Conservation (phyloP, 139 green algal species). For the Coccomyxa sp. region DNA sequence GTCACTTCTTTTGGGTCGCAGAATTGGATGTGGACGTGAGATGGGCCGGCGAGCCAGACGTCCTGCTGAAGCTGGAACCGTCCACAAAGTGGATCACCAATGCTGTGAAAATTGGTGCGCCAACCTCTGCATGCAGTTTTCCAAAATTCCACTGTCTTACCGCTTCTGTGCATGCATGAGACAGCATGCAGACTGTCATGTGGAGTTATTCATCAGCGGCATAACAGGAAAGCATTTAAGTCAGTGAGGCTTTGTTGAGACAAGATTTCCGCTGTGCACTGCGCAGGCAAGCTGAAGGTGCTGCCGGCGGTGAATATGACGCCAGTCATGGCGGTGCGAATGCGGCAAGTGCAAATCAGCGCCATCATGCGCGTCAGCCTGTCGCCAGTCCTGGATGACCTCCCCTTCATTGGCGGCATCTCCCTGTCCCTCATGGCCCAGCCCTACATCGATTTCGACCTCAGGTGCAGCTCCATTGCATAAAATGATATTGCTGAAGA, state of each 20-base stretch:
- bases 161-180: neutral
- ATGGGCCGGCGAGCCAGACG: conserved; percentile 33
- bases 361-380: conserved; percentile 28
- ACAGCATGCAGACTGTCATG: neutral
- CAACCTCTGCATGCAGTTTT: neutral
- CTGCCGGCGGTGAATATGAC: conserved; percentile 7
- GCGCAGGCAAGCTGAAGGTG: conserved; percentile 11
- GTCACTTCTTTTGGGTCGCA: neutral
- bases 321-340: conserved; percentile 3
- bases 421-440: conserved; percentile 21
- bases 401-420: conserved; percentile 31
- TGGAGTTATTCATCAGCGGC: neutral
- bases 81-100: conserved; percentile 9
- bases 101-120: conserved; percentile 4
- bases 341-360: conserved; percentile 20
- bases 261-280: too few relatives aligned
- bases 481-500: neutral
- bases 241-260: too few relatives aligned
- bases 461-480: conserved; percentile 5
- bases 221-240: too few relatives aligned
- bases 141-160: too few relatives aligned
- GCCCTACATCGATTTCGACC: conserved; percentile 34
- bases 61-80: conserved; percentile 24
- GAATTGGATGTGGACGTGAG: conserved; percentile 32
- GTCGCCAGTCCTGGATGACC: conserved; percentile 30